A percentile compares a stretch with the other conserved stretches of the same genome.
Evolutionary conservation across 2,329 filamentous ascomycete genomes (phyloP).

Genomic region (Ceratocystis alfenasii): DNA sequence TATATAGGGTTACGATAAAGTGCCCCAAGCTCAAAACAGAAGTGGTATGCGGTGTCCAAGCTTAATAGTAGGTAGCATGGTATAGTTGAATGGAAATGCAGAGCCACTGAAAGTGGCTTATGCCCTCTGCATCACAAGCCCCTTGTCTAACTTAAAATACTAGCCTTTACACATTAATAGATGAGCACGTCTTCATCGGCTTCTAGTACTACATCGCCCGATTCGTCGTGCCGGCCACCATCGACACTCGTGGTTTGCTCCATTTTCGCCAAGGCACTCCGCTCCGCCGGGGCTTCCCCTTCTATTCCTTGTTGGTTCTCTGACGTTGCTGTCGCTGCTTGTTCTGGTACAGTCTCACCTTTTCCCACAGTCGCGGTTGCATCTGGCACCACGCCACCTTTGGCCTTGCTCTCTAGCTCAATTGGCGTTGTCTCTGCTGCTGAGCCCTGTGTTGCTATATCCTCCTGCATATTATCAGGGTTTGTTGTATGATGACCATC

Average conservation of each 20-base stretch:
- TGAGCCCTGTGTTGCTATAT: neutral
- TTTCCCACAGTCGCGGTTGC: neutral
- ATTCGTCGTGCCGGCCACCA: conserved; percentile 47
- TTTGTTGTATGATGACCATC: neutral
- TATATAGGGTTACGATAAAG: too few species aligned
- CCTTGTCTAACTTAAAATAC: neutral
- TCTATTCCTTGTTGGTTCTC: neutral
- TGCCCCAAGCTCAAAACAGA: too few species aligned
- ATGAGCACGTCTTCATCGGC: conserved; percentile 85
- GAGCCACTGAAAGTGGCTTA: too few species aligned
- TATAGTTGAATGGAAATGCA: too few species aligned
- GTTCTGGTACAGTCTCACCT: neutral
- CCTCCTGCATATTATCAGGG: neutral
- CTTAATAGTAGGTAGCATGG: too few species aligned
- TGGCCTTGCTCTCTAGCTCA: neutral
- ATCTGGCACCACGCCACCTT: neutral
- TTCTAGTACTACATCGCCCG: conserved; percentile 66
- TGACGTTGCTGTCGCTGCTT: conserved; percentile 23
- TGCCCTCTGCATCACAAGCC: neutral
- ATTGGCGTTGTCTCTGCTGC: neutral
- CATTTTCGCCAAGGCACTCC: neutral
- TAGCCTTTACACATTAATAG: conserved; percentile 44
- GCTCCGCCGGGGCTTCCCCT: neutral
- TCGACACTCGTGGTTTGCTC: neutral
- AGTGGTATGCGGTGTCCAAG: too few species aligned